A percentile compares a stretch with the other conserved stretches of the same genome.
Conservation (phyloP, 2,329 filamentous ascomycete genomes). For the Trichoderma breve region DNA sequence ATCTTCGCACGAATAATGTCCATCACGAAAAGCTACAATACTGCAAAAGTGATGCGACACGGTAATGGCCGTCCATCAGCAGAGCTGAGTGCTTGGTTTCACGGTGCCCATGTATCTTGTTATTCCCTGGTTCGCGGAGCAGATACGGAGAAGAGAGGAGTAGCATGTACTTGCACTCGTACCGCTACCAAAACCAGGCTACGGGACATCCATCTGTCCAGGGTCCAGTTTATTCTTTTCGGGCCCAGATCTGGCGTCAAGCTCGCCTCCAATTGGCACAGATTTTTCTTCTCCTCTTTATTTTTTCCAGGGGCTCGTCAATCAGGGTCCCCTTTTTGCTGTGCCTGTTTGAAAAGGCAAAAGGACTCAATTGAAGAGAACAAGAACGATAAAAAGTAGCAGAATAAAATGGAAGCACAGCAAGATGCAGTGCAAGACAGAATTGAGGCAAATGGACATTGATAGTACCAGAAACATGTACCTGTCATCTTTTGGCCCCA, state of each 20-base stretch:
- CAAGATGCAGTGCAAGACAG: neutral
- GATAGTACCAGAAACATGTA: neutral
- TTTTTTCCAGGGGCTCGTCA: neutral
- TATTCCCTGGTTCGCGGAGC: neutral
- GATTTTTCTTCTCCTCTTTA: neutral
- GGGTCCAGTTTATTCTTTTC: constrained; percentile 7
- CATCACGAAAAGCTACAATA: neutral
- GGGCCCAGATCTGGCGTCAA: constrained; percentile 14
- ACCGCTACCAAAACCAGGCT: neutral
- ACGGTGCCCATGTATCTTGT: neutral
- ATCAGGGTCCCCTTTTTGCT: neutral
- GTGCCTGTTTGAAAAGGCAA: neutral
- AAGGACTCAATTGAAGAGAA: neutral
- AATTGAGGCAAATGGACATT: neutral
- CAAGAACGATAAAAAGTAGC: rapidly evolving
- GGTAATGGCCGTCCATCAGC: neutral
- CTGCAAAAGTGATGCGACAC: neutral
- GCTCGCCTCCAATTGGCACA: constrained; percentile 10
- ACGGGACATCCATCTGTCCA: neutral
- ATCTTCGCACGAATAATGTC: neutral
- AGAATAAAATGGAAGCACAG: neutral
- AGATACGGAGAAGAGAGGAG: neutral
- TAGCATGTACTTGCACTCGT: neutral
- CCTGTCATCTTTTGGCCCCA: neutral
- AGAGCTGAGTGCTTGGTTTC: neutral